Evolutionary conservation across 345 rosid species (phyloP).

Genomic region (Eucalyptus lansdowneana): DNA sequence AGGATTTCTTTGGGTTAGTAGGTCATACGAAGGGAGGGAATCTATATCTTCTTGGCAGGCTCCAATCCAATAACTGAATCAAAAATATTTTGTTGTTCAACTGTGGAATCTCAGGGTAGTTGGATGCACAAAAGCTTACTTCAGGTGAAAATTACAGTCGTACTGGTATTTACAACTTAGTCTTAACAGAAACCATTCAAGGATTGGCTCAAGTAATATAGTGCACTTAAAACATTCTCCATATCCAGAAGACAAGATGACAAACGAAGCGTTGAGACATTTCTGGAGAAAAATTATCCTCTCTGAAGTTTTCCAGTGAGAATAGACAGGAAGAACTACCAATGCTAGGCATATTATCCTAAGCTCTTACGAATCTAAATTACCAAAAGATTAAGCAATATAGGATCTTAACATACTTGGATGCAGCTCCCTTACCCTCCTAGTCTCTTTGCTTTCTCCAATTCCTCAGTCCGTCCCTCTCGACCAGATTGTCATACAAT

Average conservation of each 20-base stretch:
- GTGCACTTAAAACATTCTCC: background rate
- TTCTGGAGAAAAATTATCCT: background rate
- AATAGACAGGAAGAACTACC: background rate
- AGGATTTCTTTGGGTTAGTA: too few species aligned
- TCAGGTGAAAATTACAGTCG: accelerated
- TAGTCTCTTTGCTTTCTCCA: too few species aligned
- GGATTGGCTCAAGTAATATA: background rate
- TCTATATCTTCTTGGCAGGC: too few species aligned
- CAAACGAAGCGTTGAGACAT: background rate
- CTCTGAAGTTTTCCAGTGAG: background rate
- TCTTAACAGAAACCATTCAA: background rate
- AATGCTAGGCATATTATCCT: background rate
- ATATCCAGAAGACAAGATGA: background rate
- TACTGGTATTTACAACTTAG: background rate
- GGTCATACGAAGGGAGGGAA: too few species aligned
- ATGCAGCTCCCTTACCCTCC: too few species aligned
- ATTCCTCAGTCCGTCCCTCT: too few species aligned
- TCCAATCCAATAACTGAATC: too few species aligned
- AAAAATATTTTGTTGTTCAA: too few species aligned
- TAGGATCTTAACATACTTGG: too few species aligned
- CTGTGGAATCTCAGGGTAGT: background rate
- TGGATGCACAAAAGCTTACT: background rate
- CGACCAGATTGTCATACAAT: too few species aligned
- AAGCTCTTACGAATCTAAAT: background rate
- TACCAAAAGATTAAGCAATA: background rate